Evolutionary conservation across 2,329 filamentous ascomycete genomes (phyloP).

Genomic region (Pseudocercospora musae): DNA sequence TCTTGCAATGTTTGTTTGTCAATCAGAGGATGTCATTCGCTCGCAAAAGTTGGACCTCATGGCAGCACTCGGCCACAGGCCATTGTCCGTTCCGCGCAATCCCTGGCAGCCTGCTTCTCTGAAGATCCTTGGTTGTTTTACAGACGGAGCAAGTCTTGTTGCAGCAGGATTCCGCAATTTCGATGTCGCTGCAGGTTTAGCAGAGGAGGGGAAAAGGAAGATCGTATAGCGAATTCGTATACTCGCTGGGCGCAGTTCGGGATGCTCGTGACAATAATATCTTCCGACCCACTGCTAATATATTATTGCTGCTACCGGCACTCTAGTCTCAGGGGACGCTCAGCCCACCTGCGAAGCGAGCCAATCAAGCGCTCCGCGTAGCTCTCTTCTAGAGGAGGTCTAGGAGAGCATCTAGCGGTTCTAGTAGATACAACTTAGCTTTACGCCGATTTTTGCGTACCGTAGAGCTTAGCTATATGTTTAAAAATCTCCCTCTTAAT

Average conservation of each 20-base stretch:
- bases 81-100: slow-evolving; percentile 12
- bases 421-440: too few species aligned
- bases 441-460: too few species aligned
- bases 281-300: neutral
- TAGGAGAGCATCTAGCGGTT: too few species aligned
- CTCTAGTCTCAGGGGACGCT: too few species aligned
- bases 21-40: neutral
- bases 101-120: slow-evolving; percentile 6
- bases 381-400: too few species aligned
- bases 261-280: neutral
- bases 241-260: neutral
- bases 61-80: slow-evolving; percentile 6
- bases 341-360: too few species aligned
- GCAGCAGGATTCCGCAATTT: too few species aligned
- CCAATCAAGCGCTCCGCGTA: too few species aligned
- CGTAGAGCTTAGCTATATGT: too few species aligned
- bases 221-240: neutral
- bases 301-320: neutral
- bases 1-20: neutral
- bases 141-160: neutral
- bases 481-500: too few species aligned
- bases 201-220: neutral
- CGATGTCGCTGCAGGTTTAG: neutral
- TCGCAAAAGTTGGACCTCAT: slow-evolving; percentile 12
- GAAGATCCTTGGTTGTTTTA: neutral